Conservation (phyloP, 257 asterid genomes). For the Misopates orontium region DNA sequence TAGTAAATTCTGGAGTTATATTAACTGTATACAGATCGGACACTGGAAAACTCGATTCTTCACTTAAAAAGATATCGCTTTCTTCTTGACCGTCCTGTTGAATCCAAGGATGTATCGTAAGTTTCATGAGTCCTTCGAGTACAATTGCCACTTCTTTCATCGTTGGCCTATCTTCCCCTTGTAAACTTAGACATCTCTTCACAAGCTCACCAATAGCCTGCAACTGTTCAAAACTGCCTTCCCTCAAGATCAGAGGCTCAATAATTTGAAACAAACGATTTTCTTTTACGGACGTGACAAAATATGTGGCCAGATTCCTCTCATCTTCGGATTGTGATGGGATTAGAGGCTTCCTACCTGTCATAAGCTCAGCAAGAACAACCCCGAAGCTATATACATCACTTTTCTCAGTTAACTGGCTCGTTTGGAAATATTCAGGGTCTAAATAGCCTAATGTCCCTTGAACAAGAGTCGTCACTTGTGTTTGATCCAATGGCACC, state of each 20-base stretch:
- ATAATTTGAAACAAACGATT: constrained; percentile 26
- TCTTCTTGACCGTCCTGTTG: constrained; percentile 18
- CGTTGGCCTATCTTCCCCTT: constrained; percentile 32
- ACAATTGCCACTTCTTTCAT: constrained; percentile 56
- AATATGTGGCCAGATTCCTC: constrained; percentile 8
- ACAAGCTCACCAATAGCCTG: constrained; percentile 16
- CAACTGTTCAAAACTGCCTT: constrained; percentile 30
- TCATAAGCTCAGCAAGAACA: constrained; percentile 43
- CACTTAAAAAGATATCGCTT: too few species aligned
- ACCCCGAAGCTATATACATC: constrained; percentile 54
- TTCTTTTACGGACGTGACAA: constrained; percentile 19
- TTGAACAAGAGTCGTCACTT: constrained; percentile 50
- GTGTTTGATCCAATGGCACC: constrained; percentile 50
- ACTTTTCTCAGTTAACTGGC: constrained; percentile 51
- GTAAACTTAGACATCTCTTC: constrained; percentile 17
- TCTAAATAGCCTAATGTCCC: constrained; percentile 56
- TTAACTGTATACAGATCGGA: too few species aligned
- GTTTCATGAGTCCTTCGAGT: constrained; percentile 46
- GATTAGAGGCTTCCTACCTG: constrained; percentile 34
- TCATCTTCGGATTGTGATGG: neutral
- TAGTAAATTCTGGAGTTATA: too few species aligned
- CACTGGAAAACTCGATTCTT: too few species aligned
- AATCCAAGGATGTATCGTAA: constrained; percentile 38
- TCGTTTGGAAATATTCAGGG: constrained; percentile 59
- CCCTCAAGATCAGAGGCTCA: constrained; percentile 23